Conservation (phyloP, 371 early-diverging fungal genomes). For the Parasitella parasitica region DNA sequence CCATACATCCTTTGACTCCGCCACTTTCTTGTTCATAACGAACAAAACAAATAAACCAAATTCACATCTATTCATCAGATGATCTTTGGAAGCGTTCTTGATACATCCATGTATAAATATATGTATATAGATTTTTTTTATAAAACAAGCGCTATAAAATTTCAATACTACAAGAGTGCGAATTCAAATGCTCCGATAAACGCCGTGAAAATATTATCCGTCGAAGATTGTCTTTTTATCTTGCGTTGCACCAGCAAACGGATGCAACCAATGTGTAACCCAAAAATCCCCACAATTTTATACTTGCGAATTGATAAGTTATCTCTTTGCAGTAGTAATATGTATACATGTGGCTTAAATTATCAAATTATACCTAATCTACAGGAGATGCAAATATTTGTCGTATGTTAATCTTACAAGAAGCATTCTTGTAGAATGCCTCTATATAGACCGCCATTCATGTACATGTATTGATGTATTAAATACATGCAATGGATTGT, state of each 20-base stretch:
- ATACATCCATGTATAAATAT: no score
- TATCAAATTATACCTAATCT: background rate
- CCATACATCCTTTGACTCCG: background rate
- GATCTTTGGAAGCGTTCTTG: no score
- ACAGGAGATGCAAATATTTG: background rate
- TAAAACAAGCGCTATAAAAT: background rate
- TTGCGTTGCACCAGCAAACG: background rate
- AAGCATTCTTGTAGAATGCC: no score
- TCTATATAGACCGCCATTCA: no score
- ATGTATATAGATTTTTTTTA: background rate
- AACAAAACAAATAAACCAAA: background rate
- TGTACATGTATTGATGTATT: no score
- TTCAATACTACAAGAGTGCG: no score
- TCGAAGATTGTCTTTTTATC: background rate
- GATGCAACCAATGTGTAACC: background rate
- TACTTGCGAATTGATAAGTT: background rate
- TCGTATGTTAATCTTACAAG: background rate
- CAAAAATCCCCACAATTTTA: background rate
- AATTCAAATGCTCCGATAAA: slow-evolving; percentile 7
- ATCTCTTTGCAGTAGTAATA: background rate
- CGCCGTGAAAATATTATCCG: slow-evolving; percentile 2
- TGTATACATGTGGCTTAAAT: background rate
- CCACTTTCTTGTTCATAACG: background rate
- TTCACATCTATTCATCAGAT: background rate
- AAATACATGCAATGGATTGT: no score